Evolutionary conservation across 2,329 filamentous ascomycete species (phyloP), one percentile per base, ranked within the genome.

Genomic region (Madurella mycetomatis): DNA sequence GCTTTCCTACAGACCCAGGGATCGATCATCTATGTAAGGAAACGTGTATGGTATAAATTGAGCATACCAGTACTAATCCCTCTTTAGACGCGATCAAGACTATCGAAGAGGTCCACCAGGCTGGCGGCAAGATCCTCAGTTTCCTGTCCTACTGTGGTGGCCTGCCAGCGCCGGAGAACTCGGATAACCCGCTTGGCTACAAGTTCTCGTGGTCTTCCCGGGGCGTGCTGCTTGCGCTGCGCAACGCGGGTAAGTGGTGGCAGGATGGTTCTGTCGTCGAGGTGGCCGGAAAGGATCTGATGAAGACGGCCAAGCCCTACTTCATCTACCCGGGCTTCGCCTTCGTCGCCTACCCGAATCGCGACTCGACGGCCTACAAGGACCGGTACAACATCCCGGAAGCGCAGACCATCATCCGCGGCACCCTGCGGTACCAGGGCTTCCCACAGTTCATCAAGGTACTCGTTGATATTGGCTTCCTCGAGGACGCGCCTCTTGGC

Each of bases 351-450:
- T 97, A 97, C 75, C 88, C 88, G 54, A 97, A 97, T 83, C 81
- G 92, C 64, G 92, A 97, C 74, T 92, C 86, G 17, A 94, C 89
- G 15, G 79, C 82, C 9, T 97, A 94, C 83, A 86, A 84, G 68
- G 86, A 95, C 79, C 84, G 89, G 59, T 96, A 96, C 81, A 75
- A 83, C 72, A 96, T 96, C 67, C 91, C 92, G 49, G 92, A 97
- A 76, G 90, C 90, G 13, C 74, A 95, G 73, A 96, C 89, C 49
- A 83, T 96, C 65, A 78, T 96, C 69, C 63, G 66, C 43, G 67
- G 88, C 59, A 95, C 91, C 31, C 81, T 96, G 37, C 80, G 92
- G 62, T 97, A 94, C 77, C 79, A 83, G 62, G 91, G 92, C 43
- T 96, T 96, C 82, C 91, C 92, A 2, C 83, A 95, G 70, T 92